A percentile compares a stretch with the other conserved stretches of the same genome.
phyloP scores from a whole-genome alignment of 768 basidiomycete species.

The Leccinum olivaceopallidum region DNA sequence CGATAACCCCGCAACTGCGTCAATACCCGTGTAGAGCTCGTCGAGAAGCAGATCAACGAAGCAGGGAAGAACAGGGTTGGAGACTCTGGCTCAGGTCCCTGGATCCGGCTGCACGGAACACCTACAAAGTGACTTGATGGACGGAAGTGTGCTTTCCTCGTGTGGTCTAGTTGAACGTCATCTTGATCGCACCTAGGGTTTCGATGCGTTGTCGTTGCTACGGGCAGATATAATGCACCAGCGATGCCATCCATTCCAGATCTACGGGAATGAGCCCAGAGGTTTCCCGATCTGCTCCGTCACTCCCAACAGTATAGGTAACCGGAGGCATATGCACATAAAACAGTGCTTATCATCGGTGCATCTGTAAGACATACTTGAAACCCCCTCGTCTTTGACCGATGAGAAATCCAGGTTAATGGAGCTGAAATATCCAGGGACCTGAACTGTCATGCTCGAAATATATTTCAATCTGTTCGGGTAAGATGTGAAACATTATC shows the following conservation, averaged over 20 bases:
- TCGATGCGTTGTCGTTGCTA: constrained; percentile 16
- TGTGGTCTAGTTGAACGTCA: background rate
- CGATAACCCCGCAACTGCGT: constrained; percentile 37
- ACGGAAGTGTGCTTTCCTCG: constrained; percentile 9
- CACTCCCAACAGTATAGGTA: constrained; percentile 46
- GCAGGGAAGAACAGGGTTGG: constrained; percentile 13
- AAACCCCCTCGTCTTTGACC: background rate
- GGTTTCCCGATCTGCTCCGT: constrained; percentile 35
- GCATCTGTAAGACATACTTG: constrained; percentile 6
- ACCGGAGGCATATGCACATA: constrained; percentile 36
- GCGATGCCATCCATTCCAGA: constrained; percentile 18
- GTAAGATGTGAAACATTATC: background rate
- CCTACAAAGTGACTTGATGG: constrained; percentile 34
- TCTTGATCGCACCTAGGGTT: constrained; percentile 7
- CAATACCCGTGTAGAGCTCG: constrained; percentile 49
- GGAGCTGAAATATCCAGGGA: constrained; percentile 17
- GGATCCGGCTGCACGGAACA: constrained; percentile 11
- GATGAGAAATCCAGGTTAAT: background rate
- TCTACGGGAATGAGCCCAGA: constrained; percentile 14
- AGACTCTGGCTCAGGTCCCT: constrained; percentile 14
- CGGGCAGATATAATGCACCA: constrained; percentile 14
- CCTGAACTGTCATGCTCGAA: constrained; percentile 8
- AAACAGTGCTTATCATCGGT: constrained; percentile 47
- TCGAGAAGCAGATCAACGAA: constrained; percentile 39
- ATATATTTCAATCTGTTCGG: constrained; percentile 15